These are phyloP conservation scores for Tetrastigma voinierianum DNA, from an alignment of 164 flowering plant genomes.

Conservation along the genomic window DNA sequence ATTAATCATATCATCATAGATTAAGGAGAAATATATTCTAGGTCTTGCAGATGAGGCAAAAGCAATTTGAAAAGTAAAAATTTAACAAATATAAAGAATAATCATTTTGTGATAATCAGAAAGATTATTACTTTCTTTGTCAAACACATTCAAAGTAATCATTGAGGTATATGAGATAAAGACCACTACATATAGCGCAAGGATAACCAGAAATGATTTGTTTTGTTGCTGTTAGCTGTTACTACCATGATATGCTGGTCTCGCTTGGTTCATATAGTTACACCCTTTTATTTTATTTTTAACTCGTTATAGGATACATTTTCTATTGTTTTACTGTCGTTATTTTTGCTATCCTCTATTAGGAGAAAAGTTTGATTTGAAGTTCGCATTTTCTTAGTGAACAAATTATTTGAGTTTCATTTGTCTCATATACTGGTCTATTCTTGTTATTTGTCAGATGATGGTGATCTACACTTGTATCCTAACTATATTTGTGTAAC, in stretches of 20 bases:
- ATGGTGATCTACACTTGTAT: conserved; percentile 3
- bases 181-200: not conserved
- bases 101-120: not conserved
- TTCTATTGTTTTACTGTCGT: not conserved
- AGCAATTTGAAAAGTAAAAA: not conserved
- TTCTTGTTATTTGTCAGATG: not conserved
- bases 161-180: not conserved
- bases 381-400: conserved; percentile 10
- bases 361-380: conserved; percentile 7
- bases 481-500: conserved; percentile 7
- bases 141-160: not conserved
- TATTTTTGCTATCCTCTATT: not conserved
- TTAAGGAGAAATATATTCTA: not conserved
- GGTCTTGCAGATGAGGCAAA: conserved; percentile 1
- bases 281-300: not conserved
- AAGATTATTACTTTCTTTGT: not conserved
- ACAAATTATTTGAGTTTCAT: not conserved
- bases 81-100: not conserved
- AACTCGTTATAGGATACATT: not conserved
- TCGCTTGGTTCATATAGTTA: not conserved
- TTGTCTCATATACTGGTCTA: not conserved
- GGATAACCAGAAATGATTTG: conserved; percentile 1
- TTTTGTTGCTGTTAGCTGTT: conserved; percentile 1
- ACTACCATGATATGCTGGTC: not conserved
- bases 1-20: not conserved